phyloP scores from a whole-genome alignment of 495 filamentous ascomycete species.

The Penicillium lividum region DNA sequence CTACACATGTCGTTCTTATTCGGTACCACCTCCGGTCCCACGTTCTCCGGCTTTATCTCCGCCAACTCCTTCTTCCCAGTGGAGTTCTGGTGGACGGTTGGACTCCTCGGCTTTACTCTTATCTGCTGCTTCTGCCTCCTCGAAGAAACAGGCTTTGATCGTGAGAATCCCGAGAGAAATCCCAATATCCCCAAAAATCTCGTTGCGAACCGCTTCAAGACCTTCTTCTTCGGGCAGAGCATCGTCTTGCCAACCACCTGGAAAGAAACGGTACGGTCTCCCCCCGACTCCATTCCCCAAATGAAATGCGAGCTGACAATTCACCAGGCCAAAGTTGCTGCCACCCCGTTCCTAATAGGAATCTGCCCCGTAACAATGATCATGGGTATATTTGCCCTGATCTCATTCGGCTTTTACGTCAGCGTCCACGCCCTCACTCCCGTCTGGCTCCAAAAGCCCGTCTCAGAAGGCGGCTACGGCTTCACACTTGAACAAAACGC shows the following conservation, averaged over 20 bases:
- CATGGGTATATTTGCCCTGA: slow-evolving; percentile 43
- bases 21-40: slow-evolving; percentile 43
- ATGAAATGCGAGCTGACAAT: slow-evolving; percentile 8
- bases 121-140: slow-evolving; percentile 47
- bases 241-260: slow-evolving; percentile 32
- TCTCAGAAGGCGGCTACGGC: slow-evolving; percentile 48
- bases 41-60: slow-evolving; percentile 49
- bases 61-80: slow-evolving; percentile 41
- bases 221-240: slow-evolving; percentile 43
- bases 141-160: slow-evolving; percentile 46
- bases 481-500: slow-evolving; percentile 50
- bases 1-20: slow-evolving; percentile 44
- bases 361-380: slow-evolving; percentile 46
- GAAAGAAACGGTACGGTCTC: slow-evolving; percentile 30
- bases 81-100: slow-evolving; percentile 55
- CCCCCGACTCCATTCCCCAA: background rate
- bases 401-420: slow-evolving; percentile 49
- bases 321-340: slow-evolving; percentile 29
- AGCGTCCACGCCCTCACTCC: slow-evolving; percentile 34
- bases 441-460: slow-evolving; percentile 46
- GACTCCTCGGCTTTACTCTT: slow-evolving; percentile 38
- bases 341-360: slow-evolving; percentile 43
- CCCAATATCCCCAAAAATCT: slow-evolving; percentile 26
- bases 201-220: slow-evolving; percentile 42
- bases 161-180: slow-evolving; percentile 19